Evolutionary conservation across 768 basidiomycete genomes (phyloP).

Genomic region (Leccinum disarticulatum): DNA sequence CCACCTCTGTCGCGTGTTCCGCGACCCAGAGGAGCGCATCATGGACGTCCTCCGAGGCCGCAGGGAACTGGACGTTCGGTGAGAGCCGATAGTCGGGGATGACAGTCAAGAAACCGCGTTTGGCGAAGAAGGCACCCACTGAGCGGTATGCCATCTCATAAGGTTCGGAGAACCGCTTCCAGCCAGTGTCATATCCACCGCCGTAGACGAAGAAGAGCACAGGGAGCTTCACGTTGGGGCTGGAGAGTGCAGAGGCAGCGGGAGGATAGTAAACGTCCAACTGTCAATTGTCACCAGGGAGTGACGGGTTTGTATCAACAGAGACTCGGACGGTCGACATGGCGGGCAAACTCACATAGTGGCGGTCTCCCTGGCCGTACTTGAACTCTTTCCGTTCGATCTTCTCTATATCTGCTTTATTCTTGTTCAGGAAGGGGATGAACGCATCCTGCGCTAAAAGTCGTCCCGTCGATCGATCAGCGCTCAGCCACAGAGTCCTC

Average conservation of each 20-base stretch:
- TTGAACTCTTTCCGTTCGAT: conserved; percentile 55
- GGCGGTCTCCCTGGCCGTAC: conserved; percentile 47
- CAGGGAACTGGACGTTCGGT: conserved; percentile 56
- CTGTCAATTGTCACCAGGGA: conserved; percentile 31
- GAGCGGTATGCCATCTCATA: conserved; percentile 54
- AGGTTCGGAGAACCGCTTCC: conserved; percentile 46
- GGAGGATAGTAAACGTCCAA: conserved; percentile 68
- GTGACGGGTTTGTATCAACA: not conserved
- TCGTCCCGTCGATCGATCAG: conserved; percentile 8
- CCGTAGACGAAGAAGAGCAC: conserved; percentile 68
- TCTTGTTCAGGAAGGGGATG: conserved; percentile 48
- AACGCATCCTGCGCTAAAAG: conserved; percentile 47
- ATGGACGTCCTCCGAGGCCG: conserved; percentile 53
- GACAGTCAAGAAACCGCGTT: conserved; percentile 57
- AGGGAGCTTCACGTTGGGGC: conserved; percentile 35
- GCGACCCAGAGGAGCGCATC: conserved; percentile 59
- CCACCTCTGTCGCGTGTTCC: conserved; percentile 32
- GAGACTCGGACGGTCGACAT: not conserved
- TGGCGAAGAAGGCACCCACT: conserved; percentile 61
- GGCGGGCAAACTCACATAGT: conserved; percentile 31
- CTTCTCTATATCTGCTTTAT: conserved; percentile 44
- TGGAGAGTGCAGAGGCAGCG: conserved; percentile 23
- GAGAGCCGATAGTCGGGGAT: conserved; percentile 70
- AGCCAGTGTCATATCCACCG: conserved; percentile 58
- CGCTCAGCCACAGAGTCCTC: not conserved